Percentiles rank a stretch among this genome's conserved stretches.
phyloP scores from a whole-genome alignment of 768 basidiomycete genomes.

The Podaxis carcinomalis region DNA sequence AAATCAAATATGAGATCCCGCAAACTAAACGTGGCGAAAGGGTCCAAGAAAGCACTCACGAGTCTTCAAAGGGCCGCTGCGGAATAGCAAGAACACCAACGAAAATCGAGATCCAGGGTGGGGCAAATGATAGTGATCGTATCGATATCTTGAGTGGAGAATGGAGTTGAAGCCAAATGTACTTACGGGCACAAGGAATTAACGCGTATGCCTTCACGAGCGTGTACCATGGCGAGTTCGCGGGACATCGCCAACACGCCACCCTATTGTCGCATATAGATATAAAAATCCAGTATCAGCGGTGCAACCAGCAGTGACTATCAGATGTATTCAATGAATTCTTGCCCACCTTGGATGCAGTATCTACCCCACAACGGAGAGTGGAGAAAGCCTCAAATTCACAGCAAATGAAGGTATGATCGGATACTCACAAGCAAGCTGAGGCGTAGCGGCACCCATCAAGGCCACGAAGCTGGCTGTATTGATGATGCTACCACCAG shows the following conservation, averaged over 20 bases:
- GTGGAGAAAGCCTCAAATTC: constrained; percentile 13
- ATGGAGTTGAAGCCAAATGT: constrained; percentile 1
- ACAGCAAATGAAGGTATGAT: not conserved
- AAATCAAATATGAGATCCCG: constrained; percentile 6
- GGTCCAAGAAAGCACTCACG: constrained; percentile 45
- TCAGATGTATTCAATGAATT: not conserved
- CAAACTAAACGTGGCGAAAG: not conserved
- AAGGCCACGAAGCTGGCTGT: constrained; percentile 96
- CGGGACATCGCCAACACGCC: constrained; percentile 98
- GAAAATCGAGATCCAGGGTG: constrained; percentile 9
- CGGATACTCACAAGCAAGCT: constrained; percentile 78
- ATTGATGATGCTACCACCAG: constrained; percentile 93
- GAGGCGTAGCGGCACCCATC: constrained; percentile 95
- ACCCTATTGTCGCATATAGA: constrained; percentile 45
- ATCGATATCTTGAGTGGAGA: not conserved
- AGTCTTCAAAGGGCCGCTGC: constrained; percentile 90
- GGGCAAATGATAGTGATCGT: not conserved
- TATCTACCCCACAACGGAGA: constrained; percentile 49
- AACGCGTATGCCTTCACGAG: constrained; percentile 92
- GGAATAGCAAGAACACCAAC: constrained; percentile 9
- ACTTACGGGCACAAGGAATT: constrained; percentile 95
- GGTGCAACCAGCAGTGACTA: not conserved
- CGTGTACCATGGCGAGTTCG: constrained; percentile 97
- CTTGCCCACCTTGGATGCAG: constrained; percentile 76
- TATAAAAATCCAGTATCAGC: not conserved